phyloP scores from a whole-genome alignment of 768 basidiomycete genomes.

The Pulveroboletus sp. region DNA sequence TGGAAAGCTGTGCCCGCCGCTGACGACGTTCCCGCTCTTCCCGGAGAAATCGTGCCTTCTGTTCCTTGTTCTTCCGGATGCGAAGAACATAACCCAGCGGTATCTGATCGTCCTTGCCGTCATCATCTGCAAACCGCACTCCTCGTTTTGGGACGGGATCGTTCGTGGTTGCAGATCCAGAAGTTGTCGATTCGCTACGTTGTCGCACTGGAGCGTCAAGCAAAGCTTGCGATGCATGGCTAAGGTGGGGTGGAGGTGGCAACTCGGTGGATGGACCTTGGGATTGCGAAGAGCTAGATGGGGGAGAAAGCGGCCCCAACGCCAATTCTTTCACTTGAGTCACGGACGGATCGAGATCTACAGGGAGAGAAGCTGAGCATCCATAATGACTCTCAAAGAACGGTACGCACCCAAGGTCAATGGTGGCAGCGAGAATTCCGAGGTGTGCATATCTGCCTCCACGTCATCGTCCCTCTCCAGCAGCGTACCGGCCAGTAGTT shows the following conservation, averaged over 20 bases:
- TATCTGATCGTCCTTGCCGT: constrained; percentile 60
- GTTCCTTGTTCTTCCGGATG: constrained; percentile 68
- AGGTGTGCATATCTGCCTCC: background rate
- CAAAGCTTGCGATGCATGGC: background rate
- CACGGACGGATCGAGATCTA: constrained; percentile 24
- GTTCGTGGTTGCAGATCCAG: constrained; percentile 9
- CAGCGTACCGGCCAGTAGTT: constrained; percentile 56
- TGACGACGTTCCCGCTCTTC: constrained; percentile 55
- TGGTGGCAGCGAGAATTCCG: constrained; percentile 16
- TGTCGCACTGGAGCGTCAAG: constrained; percentile 1
- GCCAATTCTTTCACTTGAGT: constrained; percentile 4
- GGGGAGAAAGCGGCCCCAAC: constrained; percentile 3
- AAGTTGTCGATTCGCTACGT: background rate
- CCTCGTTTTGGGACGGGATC: constrained; percentile 40
- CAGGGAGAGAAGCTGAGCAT: constrained; percentile 12
- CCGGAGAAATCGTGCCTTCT: constrained; percentile 65
- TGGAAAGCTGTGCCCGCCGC: constrained; percentile 28
- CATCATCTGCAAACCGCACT: constrained; percentile 64
- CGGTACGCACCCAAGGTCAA: constrained; percentile 18
- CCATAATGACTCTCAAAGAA: background rate
- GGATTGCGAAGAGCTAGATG: constrained; percentile 1
- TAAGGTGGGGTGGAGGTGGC: constrained; percentile 2
- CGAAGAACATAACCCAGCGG: constrained; percentile 71
- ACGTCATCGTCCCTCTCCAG: constrained; percentile 14
- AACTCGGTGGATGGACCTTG: background rate